Evolutionary conservation across 2,329 filamentous ascomycete genomes (phyloP), one percentile per base, ranked within the genome.

Genomic region (Venturia pyrina): DNA sequence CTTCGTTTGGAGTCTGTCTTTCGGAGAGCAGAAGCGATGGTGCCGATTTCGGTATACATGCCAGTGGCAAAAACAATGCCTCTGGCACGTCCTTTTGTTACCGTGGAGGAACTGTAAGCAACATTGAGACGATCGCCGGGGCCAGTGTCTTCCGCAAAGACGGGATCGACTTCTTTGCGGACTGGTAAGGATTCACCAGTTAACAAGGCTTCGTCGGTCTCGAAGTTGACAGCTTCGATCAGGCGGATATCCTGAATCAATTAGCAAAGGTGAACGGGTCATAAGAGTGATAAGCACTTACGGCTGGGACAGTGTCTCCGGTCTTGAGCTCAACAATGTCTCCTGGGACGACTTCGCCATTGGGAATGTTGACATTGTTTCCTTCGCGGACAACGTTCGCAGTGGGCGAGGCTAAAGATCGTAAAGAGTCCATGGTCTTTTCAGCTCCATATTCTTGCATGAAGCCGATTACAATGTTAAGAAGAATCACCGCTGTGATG

Each of bases 1-100:
- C 64, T 69, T 7, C 50, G 17, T 70, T 50, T 43, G 15, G 64
- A 66, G 21, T 48, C 59, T 24, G 48, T 41, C 34, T 43, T 57
- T 21, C 41, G 56, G 13, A 66, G 53, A 69, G 89, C 78, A 66
- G 82, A 83, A n/a, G 89, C 89, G 70, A 93, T 91, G 72, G 86
- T 86, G 70, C 89, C 89, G 64, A 92, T 87, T 75, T 91, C 87
- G 28, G 89, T 92, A 67, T 82, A 76, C 88, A 91, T 89, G 60
- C 85, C 88, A 21, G 86, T 89, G 37, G 85, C 82, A 63, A 87
- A 83, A 59, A 90, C 88, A 64, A 91, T 83, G 67, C 88, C 89
- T 19, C 80, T 85, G 61, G 84, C 88, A 66, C 89, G 85, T 63
- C 89, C 89, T 68, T 87, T 86, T 3, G 87, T 89, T 70, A 91